Percentiles rank a stretch among this genome's conserved stretches.
Evolutionary conservation across 345 rosid genomes (phyloP).

Genomic region (Firmiana major): DNA sequence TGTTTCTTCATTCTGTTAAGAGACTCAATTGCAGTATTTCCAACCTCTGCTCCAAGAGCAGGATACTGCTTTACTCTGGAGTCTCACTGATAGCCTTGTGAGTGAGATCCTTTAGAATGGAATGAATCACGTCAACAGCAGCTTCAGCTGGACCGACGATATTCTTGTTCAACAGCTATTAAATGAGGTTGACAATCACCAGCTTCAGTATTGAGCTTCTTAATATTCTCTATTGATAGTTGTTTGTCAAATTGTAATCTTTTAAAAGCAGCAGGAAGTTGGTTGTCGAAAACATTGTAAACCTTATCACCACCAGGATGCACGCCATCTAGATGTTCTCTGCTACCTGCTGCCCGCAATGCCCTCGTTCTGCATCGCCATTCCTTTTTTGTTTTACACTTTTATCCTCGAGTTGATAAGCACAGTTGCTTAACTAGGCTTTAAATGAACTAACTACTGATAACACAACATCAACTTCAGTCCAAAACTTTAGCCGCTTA

Average conservation of each 20-base stretch:
- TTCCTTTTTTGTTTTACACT: too few relatives aligned
- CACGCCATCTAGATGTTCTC: too few relatives aligned
- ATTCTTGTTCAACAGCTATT: slow-evolving; percentile 99
- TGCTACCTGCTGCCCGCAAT: too few relatives aligned
- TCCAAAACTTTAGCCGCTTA: too few relatives aligned
- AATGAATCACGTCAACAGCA: slow-evolving; percentile 98
- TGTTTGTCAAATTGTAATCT: slow-evolving; percentile 98
- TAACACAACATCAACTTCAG: too few relatives aligned
- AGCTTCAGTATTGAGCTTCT: slow-evolving; percentile 96
- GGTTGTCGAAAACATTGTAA: slow-evolving; percentile 91
- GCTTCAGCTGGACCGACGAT: slow-evolving; percentile 99
- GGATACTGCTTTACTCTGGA: slow-evolving; percentile 88
- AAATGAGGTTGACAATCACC: slow-evolving; percentile 99
- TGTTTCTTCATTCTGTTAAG: slow-evolving; percentile 85
- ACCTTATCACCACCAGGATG: slow-evolving; percentile 97
- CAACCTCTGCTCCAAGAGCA: slow-evolving; percentile 84
- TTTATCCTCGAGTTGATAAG: too few relatives aligned
- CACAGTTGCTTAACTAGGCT: too few relatives aligned
- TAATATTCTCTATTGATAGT: slow-evolving; percentile 93
- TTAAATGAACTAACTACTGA: too few relatives aligned
- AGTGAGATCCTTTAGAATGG: slow-evolving; percentile 83
- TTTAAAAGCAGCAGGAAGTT: slow-evolving; percentile 97
- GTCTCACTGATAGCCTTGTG: slow-evolving; percentile 94
- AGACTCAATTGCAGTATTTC: slow-evolving; percentile 86
- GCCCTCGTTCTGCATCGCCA: too few relatives aligned